phyloP scores from a whole-genome alignment of 805 yeast genomes.

The Wickerhamomyces rabaulensis region DNA sequence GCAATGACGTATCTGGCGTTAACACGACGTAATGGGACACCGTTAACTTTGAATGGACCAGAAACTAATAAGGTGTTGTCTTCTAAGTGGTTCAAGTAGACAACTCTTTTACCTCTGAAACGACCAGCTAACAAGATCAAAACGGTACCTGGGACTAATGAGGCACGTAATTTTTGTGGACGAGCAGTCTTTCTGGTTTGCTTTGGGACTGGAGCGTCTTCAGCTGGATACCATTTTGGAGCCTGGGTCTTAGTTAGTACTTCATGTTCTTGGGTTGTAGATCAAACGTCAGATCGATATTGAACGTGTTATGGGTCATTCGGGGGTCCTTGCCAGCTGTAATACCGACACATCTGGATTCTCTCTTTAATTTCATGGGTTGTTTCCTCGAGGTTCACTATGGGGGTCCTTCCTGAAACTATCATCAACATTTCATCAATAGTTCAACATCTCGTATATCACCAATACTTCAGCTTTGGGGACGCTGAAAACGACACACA shows the following conservation, averaged over 20 bases:
- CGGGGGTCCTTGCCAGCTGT: no score
- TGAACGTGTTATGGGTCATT: background rate
- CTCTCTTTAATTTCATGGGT: no score
- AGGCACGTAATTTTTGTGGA: constrained; percentile 93
- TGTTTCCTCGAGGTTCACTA: background rate
- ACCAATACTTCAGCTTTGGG: background rate
- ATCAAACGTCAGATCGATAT: background rate
- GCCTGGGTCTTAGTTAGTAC: constrained; percentile 35
- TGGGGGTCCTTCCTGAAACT: background rate
- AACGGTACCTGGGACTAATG: constrained; percentile 97
- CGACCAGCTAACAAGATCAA: constrained; percentile 97
- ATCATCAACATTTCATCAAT: background rate
- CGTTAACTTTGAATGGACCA: constrained; percentile 99
- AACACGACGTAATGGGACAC: constrained; percentile 99
- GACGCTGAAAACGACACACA: background rate
- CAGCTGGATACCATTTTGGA: constrained; percentile 93
- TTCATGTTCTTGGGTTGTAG: constrained; percentile 3
- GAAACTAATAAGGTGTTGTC: constrained; percentile 96
- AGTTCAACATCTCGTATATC: background rate
- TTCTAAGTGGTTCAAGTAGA: constrained; percentile 92
- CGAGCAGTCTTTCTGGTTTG: constrained; percentile 85
- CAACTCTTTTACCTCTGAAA: constrained; percentile 99
- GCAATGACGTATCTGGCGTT: constrained; percentile 98
- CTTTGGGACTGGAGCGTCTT: constrained; percentile 83
- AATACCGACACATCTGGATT: no score